These are phyloP conservation scores for Phytophthora tubulina DNA, from an alignment of 352 stramenopile species.

Conservation along the genomic window DNA sequence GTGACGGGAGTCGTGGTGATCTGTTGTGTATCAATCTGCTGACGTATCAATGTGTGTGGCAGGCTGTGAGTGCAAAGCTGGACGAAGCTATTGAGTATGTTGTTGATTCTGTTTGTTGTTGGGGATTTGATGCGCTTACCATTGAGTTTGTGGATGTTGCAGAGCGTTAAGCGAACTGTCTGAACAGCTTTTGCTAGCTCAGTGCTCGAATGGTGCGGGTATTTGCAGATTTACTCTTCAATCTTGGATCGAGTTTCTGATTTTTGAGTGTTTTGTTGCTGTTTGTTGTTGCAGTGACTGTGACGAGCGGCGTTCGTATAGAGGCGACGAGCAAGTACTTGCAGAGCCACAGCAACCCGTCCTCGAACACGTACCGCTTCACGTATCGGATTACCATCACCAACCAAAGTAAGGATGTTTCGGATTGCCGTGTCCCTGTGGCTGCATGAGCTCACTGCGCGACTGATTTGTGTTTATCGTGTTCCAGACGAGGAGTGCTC, in stretches of 20 bases:
- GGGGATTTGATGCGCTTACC: background rate
- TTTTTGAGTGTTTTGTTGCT: constrained; percentile 1
- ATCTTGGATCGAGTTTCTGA: background rate
- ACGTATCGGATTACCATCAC: constrained; percentile 85
- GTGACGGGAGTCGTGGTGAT: constrained; percentile 24
- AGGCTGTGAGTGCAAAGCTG: constrained; percentile 60
- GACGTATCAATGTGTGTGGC: constrained; percentile 1
- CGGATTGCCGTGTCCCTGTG: no score
- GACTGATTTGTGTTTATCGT: constrained; percentile 14
- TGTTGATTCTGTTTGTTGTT: constrained; percentile 1
- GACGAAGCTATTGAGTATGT: constrained; percentile 73
- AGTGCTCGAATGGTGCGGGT: constrained; percentile 74
- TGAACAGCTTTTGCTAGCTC: constrained; percentile 69
- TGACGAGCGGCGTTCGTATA: constrained; percentile 70
- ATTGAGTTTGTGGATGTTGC: constrained; percentile 8
- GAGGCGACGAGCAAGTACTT: constrained; percentile 83
- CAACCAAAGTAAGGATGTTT: constrained; percentile 63
- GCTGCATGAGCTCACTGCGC: constrained; percentile 1
- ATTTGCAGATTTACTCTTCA: constrained; percentile 1
- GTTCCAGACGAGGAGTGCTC: constrained; percentile 52
- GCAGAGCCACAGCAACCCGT: constrained; percentile 58
- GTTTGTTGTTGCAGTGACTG: constrained; percentile 58
- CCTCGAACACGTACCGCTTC: constrained; percentile 69
- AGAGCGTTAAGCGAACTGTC: constrained; percentile 73
- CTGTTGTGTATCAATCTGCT: constrained; percentile 3